Conservation (phyloP, 2,329 filamentous ascomycete genomes). For the Aureobasidium zeae region DNA sequence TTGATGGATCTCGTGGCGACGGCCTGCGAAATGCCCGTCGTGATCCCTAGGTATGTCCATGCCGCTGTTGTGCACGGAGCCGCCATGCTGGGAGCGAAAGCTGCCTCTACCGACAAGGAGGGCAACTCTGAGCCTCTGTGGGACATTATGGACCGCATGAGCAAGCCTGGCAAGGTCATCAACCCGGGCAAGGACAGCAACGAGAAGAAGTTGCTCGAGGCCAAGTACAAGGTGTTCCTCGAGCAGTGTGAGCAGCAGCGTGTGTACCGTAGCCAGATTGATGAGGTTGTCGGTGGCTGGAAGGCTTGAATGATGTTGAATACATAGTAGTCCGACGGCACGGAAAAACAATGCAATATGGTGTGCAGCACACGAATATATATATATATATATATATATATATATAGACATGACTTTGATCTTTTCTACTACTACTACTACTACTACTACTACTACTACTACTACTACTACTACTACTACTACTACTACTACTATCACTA, state of each 20-base stretch:
- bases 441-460: no score
- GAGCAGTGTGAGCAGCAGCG: slow-evolving; percentile 85
- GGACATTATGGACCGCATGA: slow-evolving; percentile 97
- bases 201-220: slow-evolving; percentile 70
- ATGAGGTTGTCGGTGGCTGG: slow-evolving; percentile 43
- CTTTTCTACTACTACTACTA: neutral
- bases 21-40: slow-evolving; percentile 80
- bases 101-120: slow-evolving; percentile 69
- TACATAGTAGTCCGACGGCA: no score
- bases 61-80: slow-evolving; percentile 96
- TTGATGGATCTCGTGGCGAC: slow-evolving; percentile 88
- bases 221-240: slow-evolving; percentile 93
- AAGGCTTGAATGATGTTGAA: slow-evolving; percentile 17
- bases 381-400: no score
- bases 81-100: slow-evolving; percentile 95
- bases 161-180: slow-evolving; percentile 80
- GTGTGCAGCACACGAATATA: no score
- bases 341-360: no score
- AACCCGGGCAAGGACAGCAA: slow-evolving; percentile 60
- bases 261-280: slow-evolving; percentile 67
- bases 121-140: slow-evolving; percentile 81
- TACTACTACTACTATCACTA: no score
- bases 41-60: slow-evolving; percentile 88
- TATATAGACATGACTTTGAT: no score
- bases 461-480: no score